Conservation (phyloP, 2,329 filamentous ascomycete species). For the Seiridium unicorne region DNA sequence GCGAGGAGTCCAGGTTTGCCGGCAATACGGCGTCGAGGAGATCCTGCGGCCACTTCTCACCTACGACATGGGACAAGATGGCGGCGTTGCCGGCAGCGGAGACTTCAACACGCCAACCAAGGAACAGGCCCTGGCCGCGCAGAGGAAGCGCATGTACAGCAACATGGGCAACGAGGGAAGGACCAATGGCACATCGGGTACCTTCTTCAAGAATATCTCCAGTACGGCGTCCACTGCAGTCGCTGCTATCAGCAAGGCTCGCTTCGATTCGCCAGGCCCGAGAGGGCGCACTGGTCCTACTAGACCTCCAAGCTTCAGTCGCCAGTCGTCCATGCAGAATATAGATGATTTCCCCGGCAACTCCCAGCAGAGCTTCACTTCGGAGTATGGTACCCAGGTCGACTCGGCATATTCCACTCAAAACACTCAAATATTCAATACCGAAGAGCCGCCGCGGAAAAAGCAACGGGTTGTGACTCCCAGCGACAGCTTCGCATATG, state of each 20-base stretch:
- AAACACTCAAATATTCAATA: constrained; percentile 46
- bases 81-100: constrained; percentile 68
- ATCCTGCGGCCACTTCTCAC: constrained; percentile 71
- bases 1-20: constrained; percentile 87
- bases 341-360: constrained; percentile 66
- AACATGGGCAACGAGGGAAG: constrained; percentile 64
- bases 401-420: constrained; percentile 71
- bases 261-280: constrained; percentile 83
- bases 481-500: constrained; percentile 56
- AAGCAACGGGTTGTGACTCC: constrained; percentile 62
- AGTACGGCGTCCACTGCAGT: constrained; percentile 90
- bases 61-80: constrained; percentile 78
- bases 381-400: constrained; percentile 71
- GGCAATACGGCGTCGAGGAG: constrained; percentile 75
- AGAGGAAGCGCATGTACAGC: constrained; percentile 89
- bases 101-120: constrained; percentile 94
- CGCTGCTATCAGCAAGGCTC: constrained; percentile 93
- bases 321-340: constrained; percentile 71
- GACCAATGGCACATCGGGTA: constrained; percentile 68
- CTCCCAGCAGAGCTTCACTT: constrained; percentile 81
- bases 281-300: constrained; percentile 63
- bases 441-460: constrained; percentile 78
- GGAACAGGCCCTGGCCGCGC: constrained; percentile 96
- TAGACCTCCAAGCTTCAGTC: constrained; percentile 67
- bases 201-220: constrained; percentile 97